Percentiles rank a stretch among this genome's conserved stretches.
phyloP scores from a whole-genome alignment of 1,284 basidiomycete genomes.

The Sporisorium scitamineum region DNA sequence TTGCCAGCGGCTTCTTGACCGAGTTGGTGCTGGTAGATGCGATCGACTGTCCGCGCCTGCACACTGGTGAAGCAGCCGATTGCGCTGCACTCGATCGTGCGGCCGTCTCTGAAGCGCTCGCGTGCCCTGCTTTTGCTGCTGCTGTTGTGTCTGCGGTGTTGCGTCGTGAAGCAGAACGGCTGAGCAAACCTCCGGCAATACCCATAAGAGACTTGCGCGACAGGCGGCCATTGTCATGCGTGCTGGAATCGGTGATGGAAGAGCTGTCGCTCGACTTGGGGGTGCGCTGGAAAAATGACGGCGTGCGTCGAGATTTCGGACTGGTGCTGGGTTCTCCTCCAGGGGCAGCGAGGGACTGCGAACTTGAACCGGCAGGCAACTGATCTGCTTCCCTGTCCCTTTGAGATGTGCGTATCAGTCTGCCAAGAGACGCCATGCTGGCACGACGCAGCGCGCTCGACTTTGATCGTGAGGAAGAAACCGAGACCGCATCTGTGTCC shows the following conservation, averaged over 20 bases:
- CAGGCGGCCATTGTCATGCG: conserved; percentile 44
- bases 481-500: conserved; percentile 4
- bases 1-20: conserved; percentile 5
- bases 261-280: conserved; percentile 41
- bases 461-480: conserved; percentile 14
- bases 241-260: conserved; percentile 12
- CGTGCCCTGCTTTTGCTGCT: not conserved
- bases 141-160: conserved; percentile 7
- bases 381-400: conserved; percentile 34
- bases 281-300: conserved; percentile 51
- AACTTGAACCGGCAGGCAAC: conserved; percentile 10
- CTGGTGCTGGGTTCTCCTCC: conserved; percentile 38
- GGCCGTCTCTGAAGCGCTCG: conserved; percentile 4
- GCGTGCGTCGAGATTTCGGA: conserved; percentile 49
- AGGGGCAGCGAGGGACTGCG: conserved; percentile 17
- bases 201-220: conserved; percentile 63
- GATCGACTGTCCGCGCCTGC: conserved; percentile 26
- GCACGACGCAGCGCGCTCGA: conserved; percentile 33
- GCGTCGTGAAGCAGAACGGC: conserved; percentile 40
- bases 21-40: conserved; percentile 3
- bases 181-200: conserved; percentile 47
- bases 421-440: conserved; percentile 34
- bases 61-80: conserved; percentile 11
- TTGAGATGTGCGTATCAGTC: conserved; percentile 32
- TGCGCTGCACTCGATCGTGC: conserved; percentile 5